phyloP scores from a whole-genome alignment of 257 asterid species.

The Petrea volubilis region DNA sequence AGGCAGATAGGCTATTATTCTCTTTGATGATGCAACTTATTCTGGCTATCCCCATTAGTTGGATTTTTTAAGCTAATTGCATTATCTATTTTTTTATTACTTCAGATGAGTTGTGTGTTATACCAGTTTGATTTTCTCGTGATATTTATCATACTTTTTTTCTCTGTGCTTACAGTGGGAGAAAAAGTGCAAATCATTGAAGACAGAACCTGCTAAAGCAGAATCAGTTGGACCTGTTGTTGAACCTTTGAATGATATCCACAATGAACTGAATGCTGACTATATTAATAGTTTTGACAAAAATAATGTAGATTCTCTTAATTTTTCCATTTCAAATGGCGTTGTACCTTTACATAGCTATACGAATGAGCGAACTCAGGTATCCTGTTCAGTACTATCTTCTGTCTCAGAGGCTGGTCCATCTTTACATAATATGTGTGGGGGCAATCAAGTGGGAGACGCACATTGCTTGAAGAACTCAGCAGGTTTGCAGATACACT shows the following conservation, averaged over 20 bases:
- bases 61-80: slow-evolving; percentile 10
- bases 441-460: slow-evolving; percentile 32
- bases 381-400: slow-evolving; percentile 43
- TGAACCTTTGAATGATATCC: slow-evolving; percentile 78
- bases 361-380: slow-evolving; percentile 74
- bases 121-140: not conserved
- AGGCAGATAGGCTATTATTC: not conserved
- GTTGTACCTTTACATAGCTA: slow-evolving; percentile 81
- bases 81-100: not conserved
- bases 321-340: slow-evolving; percentile 41
- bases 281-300: slow-evolving; percentile 54
- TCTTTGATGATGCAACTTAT: not conserved
- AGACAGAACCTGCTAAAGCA: slow-evolving; percentile 52
- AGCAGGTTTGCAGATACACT: slow-evolving; percentile 41
- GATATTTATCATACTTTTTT: slow-evolving; percentile 4
- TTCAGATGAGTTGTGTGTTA: slow-evolving; percentile 9
- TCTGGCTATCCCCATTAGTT: not conserved
- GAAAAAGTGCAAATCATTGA: slow-evolving; percentile 63
- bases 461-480: slow-evolving; percentile 28
- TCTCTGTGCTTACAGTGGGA: slow-evolving; percentile 70
- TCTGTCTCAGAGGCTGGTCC: slow-evolving; percentile 40
- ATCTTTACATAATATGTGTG: slow-evolving; percentile 30
- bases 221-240: slow-evolving; percentile 38
- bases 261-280: slow-evolving; percentile 69
- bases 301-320: slow-evolving; percentile 45